Evolutionary conservation across 1,139 yeast genomes (phyloP).

Genomic region (Yamadazyma sp.): DNA sequence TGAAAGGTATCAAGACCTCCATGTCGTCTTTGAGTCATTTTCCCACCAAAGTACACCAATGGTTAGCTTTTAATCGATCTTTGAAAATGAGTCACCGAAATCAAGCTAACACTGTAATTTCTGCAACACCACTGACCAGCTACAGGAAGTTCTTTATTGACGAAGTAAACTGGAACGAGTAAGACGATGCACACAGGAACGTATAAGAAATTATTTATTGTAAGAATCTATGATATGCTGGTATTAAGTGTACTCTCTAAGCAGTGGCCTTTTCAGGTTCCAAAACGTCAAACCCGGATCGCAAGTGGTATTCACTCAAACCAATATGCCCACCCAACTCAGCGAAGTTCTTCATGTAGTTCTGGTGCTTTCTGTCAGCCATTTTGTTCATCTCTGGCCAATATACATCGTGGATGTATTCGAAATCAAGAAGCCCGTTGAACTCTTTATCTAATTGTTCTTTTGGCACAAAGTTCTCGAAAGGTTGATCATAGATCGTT

Average conservation of each 20-base stretch:
- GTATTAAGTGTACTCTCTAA: no score
- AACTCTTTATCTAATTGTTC: constrained; percentile 82
- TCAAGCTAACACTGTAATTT: no score
- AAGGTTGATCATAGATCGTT: constrained; percentile 86
- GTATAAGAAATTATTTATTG: no score
- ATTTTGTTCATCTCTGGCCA: constrained; percentile 73
- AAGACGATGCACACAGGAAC: no score
- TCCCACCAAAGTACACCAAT: no score
- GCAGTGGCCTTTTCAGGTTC: not conserved
- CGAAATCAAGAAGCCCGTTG: constrained; percentile 82
- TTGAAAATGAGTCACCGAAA: no score
- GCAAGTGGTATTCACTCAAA: constrained; percentile 55
- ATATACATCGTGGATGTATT: constrained; percentile 72
- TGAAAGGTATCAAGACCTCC: no score
- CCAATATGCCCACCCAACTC: constrained; percentile 74
- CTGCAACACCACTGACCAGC: no score
- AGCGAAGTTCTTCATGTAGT: constrained; percentile 62
- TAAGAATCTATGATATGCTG: not conserved
- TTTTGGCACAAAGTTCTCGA: constrained; percentile 74
- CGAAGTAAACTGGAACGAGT: no score
- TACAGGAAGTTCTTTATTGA: no score
- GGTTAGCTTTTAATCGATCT: no score
- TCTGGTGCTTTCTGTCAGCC: constrained; percentile 53
- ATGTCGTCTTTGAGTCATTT: no score
- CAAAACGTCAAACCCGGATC: constrained; percentile 19